Evolutionary conservation across 1,284 basidiomycete genomes (phyloP).

Genomic region (Ceraceosorus guamensis): DNA sequence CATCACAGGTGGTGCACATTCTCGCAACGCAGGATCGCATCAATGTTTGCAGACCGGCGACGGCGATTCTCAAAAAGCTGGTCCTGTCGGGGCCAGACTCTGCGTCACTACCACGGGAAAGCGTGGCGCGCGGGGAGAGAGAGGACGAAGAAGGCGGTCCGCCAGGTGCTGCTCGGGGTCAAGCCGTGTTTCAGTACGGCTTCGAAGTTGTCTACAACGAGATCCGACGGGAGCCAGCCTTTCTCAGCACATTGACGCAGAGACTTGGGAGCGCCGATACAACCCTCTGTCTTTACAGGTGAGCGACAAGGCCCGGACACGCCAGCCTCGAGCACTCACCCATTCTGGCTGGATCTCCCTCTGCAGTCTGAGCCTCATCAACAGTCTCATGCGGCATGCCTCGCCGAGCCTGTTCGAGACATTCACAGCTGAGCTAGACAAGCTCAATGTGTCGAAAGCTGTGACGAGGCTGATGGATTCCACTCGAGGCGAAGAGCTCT

Average conservation of each 20-base stretch:
- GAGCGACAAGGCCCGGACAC: neutral
- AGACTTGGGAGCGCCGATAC: conserved; percentile 44
- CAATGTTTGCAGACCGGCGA: conserved; percentile 92
- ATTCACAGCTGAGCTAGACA: conserved; percentile 69
- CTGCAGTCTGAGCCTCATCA: conserved; percentile 57
- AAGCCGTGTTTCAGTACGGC: conserved; percentile 26
- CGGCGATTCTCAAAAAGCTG: conserved; percentile 79
- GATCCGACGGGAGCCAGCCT: conserved; percentile 31
- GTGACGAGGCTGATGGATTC: conserved; percentile 60
- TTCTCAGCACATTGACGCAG: conserved; percentile 38
- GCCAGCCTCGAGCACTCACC: neutral
- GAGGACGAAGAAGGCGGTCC: neutral
- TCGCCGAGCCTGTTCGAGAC: conserved; percentile 69
- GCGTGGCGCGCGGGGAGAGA: conserved; percentile 9
- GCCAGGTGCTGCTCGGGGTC: neutral
- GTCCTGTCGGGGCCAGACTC: conserved; percentile 51
- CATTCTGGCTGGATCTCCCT: too few species aligned
- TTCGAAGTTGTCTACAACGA: conserved; percentile 41
- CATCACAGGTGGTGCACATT: conserved; percentile 61
- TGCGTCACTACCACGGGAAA: conserved; percentile 18
- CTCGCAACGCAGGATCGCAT: conserved; percentile 55
- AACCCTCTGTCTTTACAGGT: conserved; percentile 36
- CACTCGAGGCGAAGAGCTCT: conserved; percentile 74
- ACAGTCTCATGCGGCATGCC: conserved; percentile 71
- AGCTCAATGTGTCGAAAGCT: conserved; percentile 70